Evolutionary conservation across 2,329 filamentous ascomycete genomes (phyloP).

Genomic region (Teratosphaeria destructans): DNA sequence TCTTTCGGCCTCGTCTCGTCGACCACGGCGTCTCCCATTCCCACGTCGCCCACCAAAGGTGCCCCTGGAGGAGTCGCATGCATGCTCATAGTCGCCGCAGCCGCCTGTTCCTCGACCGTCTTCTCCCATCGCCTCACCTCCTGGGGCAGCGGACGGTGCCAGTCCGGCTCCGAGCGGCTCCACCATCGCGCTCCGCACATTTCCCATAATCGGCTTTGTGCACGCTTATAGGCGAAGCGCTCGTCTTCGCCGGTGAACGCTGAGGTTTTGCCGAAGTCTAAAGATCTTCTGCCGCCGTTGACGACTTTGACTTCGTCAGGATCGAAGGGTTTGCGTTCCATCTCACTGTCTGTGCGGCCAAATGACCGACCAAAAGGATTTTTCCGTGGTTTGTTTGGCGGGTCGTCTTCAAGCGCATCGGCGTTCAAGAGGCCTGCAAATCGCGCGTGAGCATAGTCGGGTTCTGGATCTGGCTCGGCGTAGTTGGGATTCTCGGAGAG

Average conservation of each 20-base stretch:
- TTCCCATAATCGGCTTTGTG: conserved; percentile 70
- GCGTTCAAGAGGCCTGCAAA: conserved; percentile 28
- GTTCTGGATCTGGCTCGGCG: conserved; percentile 23
- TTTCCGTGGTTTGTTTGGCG: conserved; percentile 31
- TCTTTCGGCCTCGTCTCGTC: conserved; percentile 22
- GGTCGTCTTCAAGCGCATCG: conserved; percentile 41
- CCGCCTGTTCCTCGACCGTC: conserved; percentile 1
- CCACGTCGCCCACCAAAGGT: conserved; percentile 6
- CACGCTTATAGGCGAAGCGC: conserved; percentile 69
- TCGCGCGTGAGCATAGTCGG: conserved; percentile 28
- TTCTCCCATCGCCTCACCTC: conserved; percentile 60
- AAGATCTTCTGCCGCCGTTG: conserved; percentile 10
- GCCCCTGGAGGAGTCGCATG: background rate
- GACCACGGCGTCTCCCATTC: conserved; percentile 10
- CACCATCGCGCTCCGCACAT: conserved; percentile 68
- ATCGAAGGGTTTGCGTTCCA: conserved; percentile 25
- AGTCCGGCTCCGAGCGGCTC: conserved; percentile 46
- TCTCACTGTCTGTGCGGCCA: conserved; percentile 22
- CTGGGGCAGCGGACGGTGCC: conserved; percentile 57
- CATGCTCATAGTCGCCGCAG: background rate
- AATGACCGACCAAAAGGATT: conserved; percentile 21
- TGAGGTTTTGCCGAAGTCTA: conserved; percentile 56
- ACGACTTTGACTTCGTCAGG: conserved; percentile 20
- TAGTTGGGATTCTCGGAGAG: conserved; percentile 47
- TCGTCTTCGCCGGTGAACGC: conserved; percentile 74